Conservation (phyloP, 768 basidiomycete species). For the Candolleomyces eurysporus region DNA sequence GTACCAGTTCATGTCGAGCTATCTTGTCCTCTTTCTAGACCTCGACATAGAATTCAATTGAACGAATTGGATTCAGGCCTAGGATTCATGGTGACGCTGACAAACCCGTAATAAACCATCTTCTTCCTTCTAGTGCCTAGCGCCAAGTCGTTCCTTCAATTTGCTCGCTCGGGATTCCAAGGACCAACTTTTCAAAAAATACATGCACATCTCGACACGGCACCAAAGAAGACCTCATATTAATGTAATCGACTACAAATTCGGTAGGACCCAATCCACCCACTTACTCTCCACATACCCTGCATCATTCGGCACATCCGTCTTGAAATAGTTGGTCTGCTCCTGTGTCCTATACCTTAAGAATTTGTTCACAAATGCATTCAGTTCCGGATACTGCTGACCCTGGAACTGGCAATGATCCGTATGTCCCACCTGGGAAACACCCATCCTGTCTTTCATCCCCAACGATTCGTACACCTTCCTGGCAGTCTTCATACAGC, state of each 20-base stretch:
- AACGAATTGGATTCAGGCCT: no score
- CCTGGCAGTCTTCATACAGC: conserved; percentile 44
- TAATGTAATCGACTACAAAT: not conserved
- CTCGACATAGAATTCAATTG: no score
- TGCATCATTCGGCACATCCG: conserved; percentile 37
- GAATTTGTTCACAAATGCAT: conserved; percentile 54
- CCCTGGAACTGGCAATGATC: conserved; percentile 51
- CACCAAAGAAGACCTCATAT: no score
- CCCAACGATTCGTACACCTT: conserved; percentile 48
- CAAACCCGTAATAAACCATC: no score
- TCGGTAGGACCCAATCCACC: conserved; percentile 47
- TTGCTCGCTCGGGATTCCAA: no score
- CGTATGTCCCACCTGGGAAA: conserved; percentile 49
- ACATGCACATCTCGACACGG: no score
- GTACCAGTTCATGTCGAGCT: no score
- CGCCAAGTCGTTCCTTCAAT: no score
- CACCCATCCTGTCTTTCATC: conserved; percentile 42
- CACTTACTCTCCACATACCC: conserved; percentile 36
- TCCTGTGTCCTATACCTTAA: conserved; percentile 38
- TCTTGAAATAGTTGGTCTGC: conserved; percentile 42
- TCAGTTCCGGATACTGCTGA: conserved; percentile 38
- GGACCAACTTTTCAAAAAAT: no score
- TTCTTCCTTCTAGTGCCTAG: no score
- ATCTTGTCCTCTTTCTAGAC: no score
- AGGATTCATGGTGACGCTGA: no score